Conservation (phyloP, 495 filamentous ascomycete genomes). For the Melanomma pulvis-pyrius region DNA sequence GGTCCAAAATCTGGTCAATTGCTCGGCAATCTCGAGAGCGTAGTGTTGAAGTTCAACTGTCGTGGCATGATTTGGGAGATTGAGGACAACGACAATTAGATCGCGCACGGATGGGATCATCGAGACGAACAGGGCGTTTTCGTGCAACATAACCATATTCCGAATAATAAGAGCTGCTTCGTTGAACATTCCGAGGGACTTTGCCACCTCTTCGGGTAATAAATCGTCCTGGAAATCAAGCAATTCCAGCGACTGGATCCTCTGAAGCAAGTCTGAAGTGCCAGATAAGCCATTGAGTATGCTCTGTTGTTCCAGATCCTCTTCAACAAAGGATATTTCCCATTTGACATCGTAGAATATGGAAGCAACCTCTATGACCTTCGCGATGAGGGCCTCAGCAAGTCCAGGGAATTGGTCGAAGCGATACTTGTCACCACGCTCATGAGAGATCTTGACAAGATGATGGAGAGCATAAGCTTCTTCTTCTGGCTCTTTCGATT, state of each 20-base stretch:
- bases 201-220: constrained; percentile 69
- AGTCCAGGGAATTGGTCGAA: constrained; percentile 90
- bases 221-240: constrained; percentile 69
- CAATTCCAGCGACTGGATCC: constrained; percentile 57
- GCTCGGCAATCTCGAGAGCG: constrained; percentile 89
- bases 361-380: constrained; percentile 70
- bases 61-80: constrained; percentile 72
- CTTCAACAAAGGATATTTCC: constrained; percentile 70
- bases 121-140: constrained; percentile 84
- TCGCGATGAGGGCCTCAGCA: constrained; percentile 84
- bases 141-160: constrained; percentile 88
- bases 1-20: constrained; percentile 76
- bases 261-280: constrained; percentile 72
- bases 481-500: constrained; percentile 76
- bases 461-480: constrained; percentile 89
- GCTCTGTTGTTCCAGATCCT: constrained; percentile 51
- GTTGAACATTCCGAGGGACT: constrained; percentile 70
- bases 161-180: constrained; percentile 86
- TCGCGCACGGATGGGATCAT: constrained; percentile 73
- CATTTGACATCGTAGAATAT: constrained; percentile 83
- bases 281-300: constrained; percentile 76
- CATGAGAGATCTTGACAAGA: constrained; percentile 91
- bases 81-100: constrained; percentile 77
- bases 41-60: constrained; percentile 88
- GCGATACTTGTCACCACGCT: constrained; percentile 91